A percentile compares a stretch with the other conserved stretches of the same genome.
Evolutionary conservation across 1,284 basidiomycete species (phyloP).

Genomic region (Cerioporus squamosus): DNA sequence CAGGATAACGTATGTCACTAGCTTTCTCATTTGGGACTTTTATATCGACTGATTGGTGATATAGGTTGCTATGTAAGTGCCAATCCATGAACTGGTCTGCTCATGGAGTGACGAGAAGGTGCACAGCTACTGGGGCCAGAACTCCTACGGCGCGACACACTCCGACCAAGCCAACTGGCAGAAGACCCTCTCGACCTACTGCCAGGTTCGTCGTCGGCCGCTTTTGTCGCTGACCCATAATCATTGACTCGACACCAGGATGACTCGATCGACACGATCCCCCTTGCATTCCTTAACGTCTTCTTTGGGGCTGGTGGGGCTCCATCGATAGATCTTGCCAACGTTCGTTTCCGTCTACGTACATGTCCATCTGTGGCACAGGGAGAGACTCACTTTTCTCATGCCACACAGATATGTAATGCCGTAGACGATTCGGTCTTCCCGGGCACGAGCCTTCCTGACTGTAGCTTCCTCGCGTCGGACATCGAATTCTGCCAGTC

Average conservation of each 20-base stretch:
- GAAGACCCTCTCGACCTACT: conserved; percentile 53
- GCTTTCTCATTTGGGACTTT: not conserved
- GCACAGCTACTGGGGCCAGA: conserved; percentile 11
- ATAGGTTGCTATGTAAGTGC: not conserved
- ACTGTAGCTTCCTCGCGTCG: conserved; percentile 55
- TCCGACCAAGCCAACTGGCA: conserved; percentile 51
- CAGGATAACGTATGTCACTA: conserved; percentile 33
- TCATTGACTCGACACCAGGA: conserved; percentile 41
- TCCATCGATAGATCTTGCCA: conserved; percentile 66
- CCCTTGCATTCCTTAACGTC: conserved; percentile 55
- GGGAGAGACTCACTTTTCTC: not conserved
- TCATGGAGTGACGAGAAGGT: conserved; percentile 1
- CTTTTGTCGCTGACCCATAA: not conserved
- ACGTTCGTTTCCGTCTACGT: conserved; percentile 38
- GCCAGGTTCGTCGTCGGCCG: conserved; percentile 47
- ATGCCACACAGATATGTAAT: conserved; percentile 51
- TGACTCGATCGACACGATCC: conserved; percentile 61
- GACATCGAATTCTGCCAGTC: conserved; percentile 62
- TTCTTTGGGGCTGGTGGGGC: conserved; percentile 54
- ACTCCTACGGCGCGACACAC: conserved; percentile 51
- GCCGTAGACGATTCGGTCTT: conserved; percentile 56
- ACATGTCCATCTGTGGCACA: not conserved
- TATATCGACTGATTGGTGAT: not conserved
- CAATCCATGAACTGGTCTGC: not conserved
- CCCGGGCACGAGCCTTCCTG: conserved; percentile 55